These are phyloP conservation scores for Fibroporia radiculosa DNA, from an alignment of 768 basidiomycete genomes.

Conservation along the genomic window DNA sequence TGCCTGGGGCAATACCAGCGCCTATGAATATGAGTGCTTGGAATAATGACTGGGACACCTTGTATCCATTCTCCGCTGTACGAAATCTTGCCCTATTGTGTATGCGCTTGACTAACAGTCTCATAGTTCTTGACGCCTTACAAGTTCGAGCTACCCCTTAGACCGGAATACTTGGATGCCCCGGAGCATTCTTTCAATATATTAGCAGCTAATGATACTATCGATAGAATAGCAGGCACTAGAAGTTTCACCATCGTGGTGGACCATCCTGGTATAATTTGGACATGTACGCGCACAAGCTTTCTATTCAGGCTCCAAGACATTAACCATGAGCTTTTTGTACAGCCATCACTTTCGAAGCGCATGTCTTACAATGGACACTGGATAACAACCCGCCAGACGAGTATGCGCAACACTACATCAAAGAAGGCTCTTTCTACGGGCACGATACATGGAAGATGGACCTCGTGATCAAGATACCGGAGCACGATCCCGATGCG, in stretches of 20 bases:
- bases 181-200: slow-evolving; percentile 39
- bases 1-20: slow-evolving; percentile 28
- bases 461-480: slow-evolving; percentile 60
- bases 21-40: slow-evolving; percentile 62
- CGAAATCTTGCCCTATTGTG: slow-evolving; percentile 14
- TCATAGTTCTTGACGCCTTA: slow-evolving; percentile 77
- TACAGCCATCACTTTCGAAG: slow-evolving; percentile 82
- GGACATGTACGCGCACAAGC: slow-evolving; percentile 65
- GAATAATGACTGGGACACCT: slow-evolving; percentile 82
- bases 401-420: slow-evolving; percentile 72
- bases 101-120: too few species aligned
- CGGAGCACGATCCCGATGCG: slow-evolving; percentile 9
- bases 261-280: slow-evolving; percentile 75
- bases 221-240: slow-evolving; percentile 51
- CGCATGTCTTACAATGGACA: slow-evolving; percentile 81
- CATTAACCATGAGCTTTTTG: not conserved
- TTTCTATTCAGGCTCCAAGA: not conserved
- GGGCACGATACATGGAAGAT: slow-evolving; percentile 66
- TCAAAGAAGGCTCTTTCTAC: slow-evolving; percentile 89
- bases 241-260: slow-evolving; percentile 64
- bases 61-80: slow-evolving; percentile 77
- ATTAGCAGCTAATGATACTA: slow-evolving; percentile 45
- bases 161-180: slow-evolving; percentile 23
- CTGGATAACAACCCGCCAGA: slow-evolving; percentile 73
- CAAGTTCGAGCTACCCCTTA: slow-evolving; percentile 58